phyloP scores from a whole-genome alignment of 352 stramenopile species.

The Globisporangium paddicum region DNA sequence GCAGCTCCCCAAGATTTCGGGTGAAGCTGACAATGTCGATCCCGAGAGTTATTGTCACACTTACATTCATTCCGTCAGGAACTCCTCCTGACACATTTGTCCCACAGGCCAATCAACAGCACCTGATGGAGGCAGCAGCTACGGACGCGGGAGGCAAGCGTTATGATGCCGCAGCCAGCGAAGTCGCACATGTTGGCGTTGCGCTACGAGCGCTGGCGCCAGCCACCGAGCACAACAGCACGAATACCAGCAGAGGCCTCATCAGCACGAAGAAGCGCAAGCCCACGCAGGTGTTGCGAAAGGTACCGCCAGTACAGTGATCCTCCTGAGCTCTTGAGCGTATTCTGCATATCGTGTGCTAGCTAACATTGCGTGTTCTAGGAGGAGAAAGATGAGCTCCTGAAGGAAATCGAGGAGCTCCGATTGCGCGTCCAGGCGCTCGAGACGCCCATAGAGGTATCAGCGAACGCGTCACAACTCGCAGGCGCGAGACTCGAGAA shows the following conservation, averaged over 20 bases:
- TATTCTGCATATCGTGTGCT: neutral
- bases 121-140: too few species aligned
- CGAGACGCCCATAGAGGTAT: conserved; percentile 13
- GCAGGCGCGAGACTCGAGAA: conserved; percentile 22
- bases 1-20: too few species aligned
- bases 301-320: neutral
- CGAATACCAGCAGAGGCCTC: neutral
- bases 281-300: neutral
- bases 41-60: too few species aligned
- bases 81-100: too few species aligned
- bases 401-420: conserved; percentile 29
- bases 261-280: conserved; percentile 1
- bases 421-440: conserved; percentile 28
- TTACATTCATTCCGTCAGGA: too few species aligned
- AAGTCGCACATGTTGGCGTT: neutral
- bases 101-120: too few species aligned
- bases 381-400: conserved; percentile 34
- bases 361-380: too few species aligned
- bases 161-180: conserved; percentile 11
- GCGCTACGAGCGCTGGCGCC: conserved; percentile 6
- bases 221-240: conserved; percentile 25
- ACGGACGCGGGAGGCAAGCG: too few species aligned
- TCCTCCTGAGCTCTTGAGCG: too few species aligned
- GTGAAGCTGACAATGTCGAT: too few species aligned
- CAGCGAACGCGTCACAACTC: neutral